Evolutionary conservation across 2,329 filamentous ascomycete genomes (phyloP).

Genomic region (Clonostachys chloroleuca): DNA sequence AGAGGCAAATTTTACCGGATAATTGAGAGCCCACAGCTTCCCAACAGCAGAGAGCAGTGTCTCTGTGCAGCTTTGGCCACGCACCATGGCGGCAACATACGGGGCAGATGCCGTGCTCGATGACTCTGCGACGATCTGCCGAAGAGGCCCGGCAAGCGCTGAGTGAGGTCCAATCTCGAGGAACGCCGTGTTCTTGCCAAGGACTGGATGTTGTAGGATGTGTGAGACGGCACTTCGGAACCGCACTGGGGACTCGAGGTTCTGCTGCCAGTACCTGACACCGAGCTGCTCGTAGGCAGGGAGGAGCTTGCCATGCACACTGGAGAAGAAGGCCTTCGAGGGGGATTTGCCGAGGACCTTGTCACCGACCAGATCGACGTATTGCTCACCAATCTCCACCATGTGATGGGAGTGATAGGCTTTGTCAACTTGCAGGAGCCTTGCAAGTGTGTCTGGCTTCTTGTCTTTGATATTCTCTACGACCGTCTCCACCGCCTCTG

Average conservation of each 20-base stretch:
- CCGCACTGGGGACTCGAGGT: conserved; percentile 13
- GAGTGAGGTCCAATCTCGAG: conserved; percentile 31
- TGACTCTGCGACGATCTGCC: conserved; percentile 15
- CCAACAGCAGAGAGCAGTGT: not conserved
- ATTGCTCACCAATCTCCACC: conserved; percentile 13
- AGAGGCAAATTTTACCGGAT: not conserved
- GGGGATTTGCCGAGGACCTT: conserved; percentile 6
- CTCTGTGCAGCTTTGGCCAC: not conserved
- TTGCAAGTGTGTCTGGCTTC: conserved; percentile 19
- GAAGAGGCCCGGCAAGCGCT: conserved; percentile 31
- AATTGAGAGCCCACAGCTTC: not conserved
- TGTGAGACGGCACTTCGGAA: conserved; percentile 4
- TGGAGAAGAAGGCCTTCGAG: not conserved
- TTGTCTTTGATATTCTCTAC: conserved; percentile 17
- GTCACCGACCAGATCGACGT: conserved; percentile 9
- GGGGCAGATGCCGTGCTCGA: conserved; percentile 6
- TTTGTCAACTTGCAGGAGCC: conserved; percentile 27
- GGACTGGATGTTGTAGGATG: conserved; percentile 4
- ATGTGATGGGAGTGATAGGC: conserved; percentile 37
- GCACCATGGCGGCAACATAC: conserved; percentile 6
- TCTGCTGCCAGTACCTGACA: conserved; percentile 12
- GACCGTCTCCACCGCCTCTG: conserved; percentile 12
- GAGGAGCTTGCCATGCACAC: not conserved
- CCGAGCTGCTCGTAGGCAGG: not conserved
- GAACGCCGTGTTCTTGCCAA: conserved; percentile 13